phyloP scores from a whole-genome alignment of 2,329 filamentous ascomycete species.

The Nigrospora osmanthi region DNA sequence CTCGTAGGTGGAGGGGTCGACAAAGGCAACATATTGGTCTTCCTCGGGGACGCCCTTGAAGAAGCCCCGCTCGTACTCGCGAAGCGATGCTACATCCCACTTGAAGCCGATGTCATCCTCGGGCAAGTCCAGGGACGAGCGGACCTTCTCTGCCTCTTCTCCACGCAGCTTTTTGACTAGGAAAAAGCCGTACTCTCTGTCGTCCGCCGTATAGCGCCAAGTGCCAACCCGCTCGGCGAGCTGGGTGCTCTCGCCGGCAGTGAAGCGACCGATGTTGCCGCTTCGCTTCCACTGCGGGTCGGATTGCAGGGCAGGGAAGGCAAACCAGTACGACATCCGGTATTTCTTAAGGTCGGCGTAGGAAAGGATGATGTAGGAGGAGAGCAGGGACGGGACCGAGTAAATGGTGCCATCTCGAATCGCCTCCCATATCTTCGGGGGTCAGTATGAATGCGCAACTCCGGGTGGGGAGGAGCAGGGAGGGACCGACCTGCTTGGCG shows the following conservation, averaged over 20 bases:
- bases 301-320: slow-evolving; percentile 87
- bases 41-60: slow-evolving; percentile 65
- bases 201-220: slow-evolving; percentile 77
- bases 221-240: slow-evolving; percentile 80
- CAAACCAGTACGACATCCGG: slow-evolving; percentile 97
- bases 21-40: slow-evolving; percentile 79
- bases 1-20: slow-evolving; percentile 85
- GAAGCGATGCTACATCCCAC: slow-evolving; percentile 73
- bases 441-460: not conserved
- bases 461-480: not conserved
- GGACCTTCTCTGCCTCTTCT: slow-evolving; percentile 16
- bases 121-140: slow-evolving; percentile 42
- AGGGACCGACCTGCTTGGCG: slow-evolving; percentile 59
- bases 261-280: slow-evolving; percentile 47
- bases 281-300: slow-evolving; percentile 71
- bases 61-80: slow-evolving; percentile 78
- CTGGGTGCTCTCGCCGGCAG: slow-evolving; percentile 61
- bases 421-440: slow-evolving; percentile 83
- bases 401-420: slow-evolving; percentile 96
- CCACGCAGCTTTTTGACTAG: slow-evolving; percentile 69
- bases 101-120: slow-evolving; percentile 54
- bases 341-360: slow-evolving; percentile 98
- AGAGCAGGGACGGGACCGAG: slow-evolving; percentile 83
- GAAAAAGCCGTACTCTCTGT: slow-evolving; percentile 88
- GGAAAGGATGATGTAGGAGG: slow-evolving; percentile 82